Base-by-base conservation (phyloP, 2,329 filamentous ascomycete species). In the Clonostachys solani region DNA sequence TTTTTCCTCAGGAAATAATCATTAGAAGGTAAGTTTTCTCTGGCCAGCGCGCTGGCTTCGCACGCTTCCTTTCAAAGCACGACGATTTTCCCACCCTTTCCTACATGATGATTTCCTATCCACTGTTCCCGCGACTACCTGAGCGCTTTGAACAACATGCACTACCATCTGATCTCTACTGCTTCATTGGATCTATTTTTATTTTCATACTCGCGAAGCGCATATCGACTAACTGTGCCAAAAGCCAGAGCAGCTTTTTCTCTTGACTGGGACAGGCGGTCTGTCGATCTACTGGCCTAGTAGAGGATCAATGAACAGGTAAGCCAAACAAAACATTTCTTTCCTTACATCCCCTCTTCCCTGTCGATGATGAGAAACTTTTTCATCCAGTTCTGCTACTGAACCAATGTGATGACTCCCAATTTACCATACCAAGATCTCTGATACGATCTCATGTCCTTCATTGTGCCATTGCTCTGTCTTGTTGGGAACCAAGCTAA, bases 341-440 rank as follows among this genome's bases (percentile, higher is more conserved):
- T 46, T 42, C 42, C 47, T 48, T 45, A 49, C 44, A 50, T 52
- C 49, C 52, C 52, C 44, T 50, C 33, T 12, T 12, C 42, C 19
- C 29, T 43, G 67, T 75, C 64, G 60, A 74, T 86, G 83, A 87
- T 86, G 83, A 86, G 71, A 82, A 72, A 69, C 57, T 54, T 67
- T 29, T 38, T 70, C 72, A 73, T 77, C 77, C 83, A 87, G 83
- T 87, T 87, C 83, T 87, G 83, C 83, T 87, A 78, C 83, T 86
- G 83, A 87, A 80, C 58, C 61, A 64, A 56, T 67, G 70, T 86
- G 82, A 84, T 78, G 83, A 84, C 65, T 80, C 66, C 73, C 65
- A 71, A 72, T 75, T 81, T 84, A 69, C 81, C 81, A 85, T 74
- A 84, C 66, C 73, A 78, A 73, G 68, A 69, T 74, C 73, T 83